Evolutionary conservation across 192 early-diverging fungal genomes (phyloP), one percentile per base, ranked within the genome.

Genomic region (Geranomyces michiganensis): DNA sequence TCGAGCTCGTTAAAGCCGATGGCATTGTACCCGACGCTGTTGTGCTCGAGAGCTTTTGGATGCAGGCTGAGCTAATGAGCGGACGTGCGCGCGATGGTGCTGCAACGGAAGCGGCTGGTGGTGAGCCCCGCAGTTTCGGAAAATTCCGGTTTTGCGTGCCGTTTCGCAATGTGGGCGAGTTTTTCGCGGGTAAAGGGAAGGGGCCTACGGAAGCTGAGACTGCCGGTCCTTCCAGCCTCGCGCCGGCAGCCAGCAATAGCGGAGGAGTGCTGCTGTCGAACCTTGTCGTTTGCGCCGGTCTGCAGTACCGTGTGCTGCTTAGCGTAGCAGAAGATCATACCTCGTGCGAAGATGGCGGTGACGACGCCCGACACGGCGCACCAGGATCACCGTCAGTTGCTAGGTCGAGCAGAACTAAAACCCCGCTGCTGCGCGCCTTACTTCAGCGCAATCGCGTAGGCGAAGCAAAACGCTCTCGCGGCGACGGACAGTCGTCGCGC

Each of bases 1-100:
- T 83, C n/a, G 81, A 83, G 47, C 32, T 65, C 7, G 78, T 83
- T 27, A 83, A 80, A 49, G 9, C 13, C 8, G 81, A 83, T 53
- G 62, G 76, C 0, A 78, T 83, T 60, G 81, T 83, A 7, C 73
- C 75, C 14, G 74, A 75, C 55, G 26, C 69, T 19, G 70, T 74
- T 10, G 76, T 83, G 0, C 61, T 80, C 46, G 62, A 77, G 30
- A 73, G 71, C 22, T 79, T 79, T 68, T 83, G 82, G 82, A 56
- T 76, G 68, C 82, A 83, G 56, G 75, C 78, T 10, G 79, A 83
- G 51, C 48, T 83, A 0, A 74, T 62, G 53, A 78, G 74, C 33
- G 68, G 63, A 14, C 36, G 36, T 41, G 36, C 36, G 36, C 36
- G 36, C 10, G 36, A 41, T 7, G 36, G 36, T 41, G 36, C 36